Conservation (phyloP, 2,329 filamentous ascomycete species). For the Endothia cerciana region DNA sequence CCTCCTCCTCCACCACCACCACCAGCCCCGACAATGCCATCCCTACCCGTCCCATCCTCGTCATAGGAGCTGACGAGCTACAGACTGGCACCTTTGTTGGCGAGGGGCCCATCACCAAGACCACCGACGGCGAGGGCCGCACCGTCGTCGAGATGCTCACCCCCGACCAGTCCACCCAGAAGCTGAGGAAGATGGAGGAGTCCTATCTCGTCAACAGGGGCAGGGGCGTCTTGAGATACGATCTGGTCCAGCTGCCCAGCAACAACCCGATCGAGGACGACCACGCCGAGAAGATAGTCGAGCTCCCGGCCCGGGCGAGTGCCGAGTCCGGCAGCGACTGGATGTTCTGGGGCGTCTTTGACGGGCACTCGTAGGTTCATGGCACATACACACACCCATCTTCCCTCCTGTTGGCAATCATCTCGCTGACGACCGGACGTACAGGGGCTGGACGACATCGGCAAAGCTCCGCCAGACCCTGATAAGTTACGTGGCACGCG, state of each 20-base stretch:
- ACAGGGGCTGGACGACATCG: conserved; percentile 94
- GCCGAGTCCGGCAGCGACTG: conserved; percentile 74
- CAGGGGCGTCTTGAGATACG: conserved; percentile 90
- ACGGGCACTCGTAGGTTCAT: conserved; percentile 83
- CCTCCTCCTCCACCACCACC: conserved; percentile 31
- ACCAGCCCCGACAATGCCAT: conserved; percentile 43
- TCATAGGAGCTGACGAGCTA: conserved; percentile 88
- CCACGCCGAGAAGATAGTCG: conserved; percentile 96
- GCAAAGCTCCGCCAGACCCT: conserved; percentile 91
- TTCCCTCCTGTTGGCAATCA: no score
- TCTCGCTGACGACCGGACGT: conserved; percentile 32
- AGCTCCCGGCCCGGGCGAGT: conserved; percentile 67
- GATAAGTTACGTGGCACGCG: conserved; percentile 89
- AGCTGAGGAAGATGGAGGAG: conserved; percentile 85
- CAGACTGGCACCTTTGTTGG: conserved; percentile 86
- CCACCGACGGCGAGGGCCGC: conserved; percentile 80
- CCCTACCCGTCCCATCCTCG: conserved; percentile 70
- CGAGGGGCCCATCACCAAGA: conserved; percentile 85
- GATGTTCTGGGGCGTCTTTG: conserved; percentile 99
- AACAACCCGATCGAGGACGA: conserved; percentile 99
- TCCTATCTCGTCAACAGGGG: conserved; percentile 90
- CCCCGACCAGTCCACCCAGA: conserved; percentile 89
- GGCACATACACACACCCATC: not conserved
- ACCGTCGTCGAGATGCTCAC: conserved; percentile 96
- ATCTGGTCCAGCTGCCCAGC: conserved; percentile 90